Percentiles rank a stretch among this genome's conserved stretches.
These are phyloP conservation scores for Tricharina praecox DNA, from an alignment of 495 filamentous ascomycete species.

Conservation along the genomic window DNA sequence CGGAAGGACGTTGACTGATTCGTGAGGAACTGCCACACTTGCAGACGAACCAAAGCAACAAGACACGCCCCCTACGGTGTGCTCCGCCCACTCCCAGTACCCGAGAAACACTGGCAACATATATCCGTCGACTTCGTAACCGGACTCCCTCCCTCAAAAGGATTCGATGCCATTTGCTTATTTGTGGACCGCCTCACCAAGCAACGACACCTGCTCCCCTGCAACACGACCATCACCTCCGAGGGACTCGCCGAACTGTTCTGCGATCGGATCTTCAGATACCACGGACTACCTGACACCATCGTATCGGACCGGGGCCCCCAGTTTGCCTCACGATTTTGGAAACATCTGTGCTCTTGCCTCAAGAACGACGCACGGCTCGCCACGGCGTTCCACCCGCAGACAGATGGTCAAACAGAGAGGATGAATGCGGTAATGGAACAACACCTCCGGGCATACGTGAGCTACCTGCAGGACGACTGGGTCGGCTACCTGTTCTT, in stretches of 20 bases:
- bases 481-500: constrained; percentile 4
- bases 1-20: not conserved
- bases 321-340: constrained; percentile 4
- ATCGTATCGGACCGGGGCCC: constrained; percentile 5
- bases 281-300: constrained; percentile 2
- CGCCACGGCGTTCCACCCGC: constrained; percentile 5
- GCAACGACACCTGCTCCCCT: constrained; percentile 10
- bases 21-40: constrained; percentile 1
- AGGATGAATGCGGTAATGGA: constrained; percentile 12
- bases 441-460: constrained; percentile 15
- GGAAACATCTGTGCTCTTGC: not conserved
- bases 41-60: not conserved
- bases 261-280: not conserved
- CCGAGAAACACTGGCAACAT: constrained; percentile 13
- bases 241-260: not conserved
- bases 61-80: not conserved
- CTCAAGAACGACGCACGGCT: not conserved
- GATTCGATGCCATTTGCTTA: constrained; percentile 15
- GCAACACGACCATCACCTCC: not conserved
- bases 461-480: constrained; percentile 20
- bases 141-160: constrained; percentile 2
- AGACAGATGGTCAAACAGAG: constrained; percentile 23
- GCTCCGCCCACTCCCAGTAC: not conserved
- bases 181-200: constrained; percentile 20
- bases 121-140: constrained; percentile 25